phyloP scores from a whole-genome alignment of 257 asterid genomes.

The Solanum rostratum region DNA sequence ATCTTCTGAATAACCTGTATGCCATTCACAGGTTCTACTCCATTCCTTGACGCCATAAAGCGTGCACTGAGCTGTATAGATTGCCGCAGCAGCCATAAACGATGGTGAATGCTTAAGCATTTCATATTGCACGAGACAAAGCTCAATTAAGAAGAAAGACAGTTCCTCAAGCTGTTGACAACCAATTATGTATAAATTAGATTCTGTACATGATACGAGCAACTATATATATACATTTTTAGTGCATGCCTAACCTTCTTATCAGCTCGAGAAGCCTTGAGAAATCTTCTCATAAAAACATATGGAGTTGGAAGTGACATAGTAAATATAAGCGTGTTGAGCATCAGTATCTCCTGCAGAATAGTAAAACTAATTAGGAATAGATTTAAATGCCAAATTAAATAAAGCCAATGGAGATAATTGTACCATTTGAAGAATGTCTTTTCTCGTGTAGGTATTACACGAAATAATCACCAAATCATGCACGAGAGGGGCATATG shows the following conservation, averaged over 20 bases:
- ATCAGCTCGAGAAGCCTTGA: slow-evolving; percentile 82
- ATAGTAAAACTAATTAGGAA: not conserved
- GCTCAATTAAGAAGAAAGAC: slow-evolving; percentile 77
- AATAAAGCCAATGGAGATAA: not conserved
- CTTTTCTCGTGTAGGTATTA: slow-evolving; percentile 61
- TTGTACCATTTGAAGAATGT: slow-evolving; percentile 72
- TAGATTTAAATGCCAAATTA: not conserved
- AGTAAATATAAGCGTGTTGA: slow-evolving; percentile 57
- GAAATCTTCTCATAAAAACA: slow-evolving; percentile 76
- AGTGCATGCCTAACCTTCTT: slow-evolving; percentile 30
- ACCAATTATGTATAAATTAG: not conserved
- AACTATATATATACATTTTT: not conserved
- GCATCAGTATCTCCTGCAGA: slow-evolving; percentile 64
- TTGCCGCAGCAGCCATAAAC: slow-evolving; percentile 60
- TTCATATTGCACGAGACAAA: slow-evolving; percentile 74
- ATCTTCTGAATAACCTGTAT: slow-evolving; percentile 54
- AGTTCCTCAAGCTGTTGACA: slow-evolving; percentile 52
- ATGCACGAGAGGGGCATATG: slow-evolving; percentile 68
- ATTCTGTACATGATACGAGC: not conserved
- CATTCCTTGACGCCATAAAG: slow-evolving; percentile 50
- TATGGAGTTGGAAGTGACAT: slow-evolving; percentile 83
- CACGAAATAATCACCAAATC: slow-evolving; percentile 74
- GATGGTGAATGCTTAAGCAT: slow-evolving; percentile 71
- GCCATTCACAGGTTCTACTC: slow-evolving; percentile 84
- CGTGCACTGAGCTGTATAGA: slow-evolving; percentile 65